Conservation (phyloP, 2,329 filamentous ascomycete genomes). For the Macrophomina phaseolina region DNA sequence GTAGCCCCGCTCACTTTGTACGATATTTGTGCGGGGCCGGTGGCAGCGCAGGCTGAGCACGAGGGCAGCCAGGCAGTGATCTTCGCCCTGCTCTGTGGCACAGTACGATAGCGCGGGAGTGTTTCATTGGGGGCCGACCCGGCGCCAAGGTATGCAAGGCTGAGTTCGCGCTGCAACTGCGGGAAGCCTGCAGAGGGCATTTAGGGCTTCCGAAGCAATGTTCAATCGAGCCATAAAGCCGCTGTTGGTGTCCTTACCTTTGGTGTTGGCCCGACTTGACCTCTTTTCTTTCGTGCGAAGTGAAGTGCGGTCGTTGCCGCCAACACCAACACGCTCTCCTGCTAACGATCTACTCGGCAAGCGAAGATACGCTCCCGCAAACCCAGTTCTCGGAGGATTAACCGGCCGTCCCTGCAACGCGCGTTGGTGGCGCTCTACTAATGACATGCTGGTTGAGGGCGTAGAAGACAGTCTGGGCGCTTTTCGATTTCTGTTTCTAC, state of each 20-base stretch:
- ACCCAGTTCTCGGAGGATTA: neutral
- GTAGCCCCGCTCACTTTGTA: constrained; percentile 2
- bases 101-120: neutral
- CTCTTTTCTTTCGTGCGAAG: neutral
- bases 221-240: neutral
- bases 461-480: neutral
- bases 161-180: neutral
- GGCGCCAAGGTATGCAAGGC: constrained; percentile 12
- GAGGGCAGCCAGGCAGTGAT: constrained; percentile 7
- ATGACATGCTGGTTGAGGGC: neutral
- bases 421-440: constrained; percentile 18
- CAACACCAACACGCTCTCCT: neutral
- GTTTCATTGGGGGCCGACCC: constrained; percentile 14
- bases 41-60: constrained; percentile 11
- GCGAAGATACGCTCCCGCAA: neutral
- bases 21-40: constrained; percentile 16
- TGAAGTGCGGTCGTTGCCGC: neutral
- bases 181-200: neutral
- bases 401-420: neutral
- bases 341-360: neutral
- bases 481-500: neutral
- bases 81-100: neutral
- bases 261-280: neutral
- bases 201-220: neutral
- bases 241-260: neutral